Percentiles rank a stretch among this genome's conserved stretches.
Conservation (phyloP, 495 filamentous ascomycete genomes). For the Endocarpon pusillum region DNA sequence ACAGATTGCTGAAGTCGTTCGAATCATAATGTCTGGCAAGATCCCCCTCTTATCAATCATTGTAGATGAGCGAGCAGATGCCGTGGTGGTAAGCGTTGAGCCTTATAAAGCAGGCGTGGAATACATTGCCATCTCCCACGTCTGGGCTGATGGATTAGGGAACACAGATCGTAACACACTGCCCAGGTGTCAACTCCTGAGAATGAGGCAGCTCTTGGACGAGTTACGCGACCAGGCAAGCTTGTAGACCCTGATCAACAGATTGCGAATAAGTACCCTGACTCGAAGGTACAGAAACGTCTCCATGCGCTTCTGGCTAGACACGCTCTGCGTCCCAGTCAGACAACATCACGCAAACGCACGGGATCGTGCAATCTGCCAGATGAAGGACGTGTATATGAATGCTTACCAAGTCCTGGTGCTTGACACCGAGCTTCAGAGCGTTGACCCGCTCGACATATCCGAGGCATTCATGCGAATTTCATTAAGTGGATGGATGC, state of each 20-base stretch:
- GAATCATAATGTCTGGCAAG: not conserved
- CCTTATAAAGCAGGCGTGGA: not conserved
- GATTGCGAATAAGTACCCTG: not conserved
- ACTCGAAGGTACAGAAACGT: not conserved
- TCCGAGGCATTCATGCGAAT: not conserved
- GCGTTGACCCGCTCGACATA: not conserved
- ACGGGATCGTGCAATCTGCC: not conserved
- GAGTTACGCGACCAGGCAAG: constrained; percentile 1
- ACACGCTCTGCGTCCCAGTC: not conserved
- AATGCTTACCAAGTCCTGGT: not conserved
- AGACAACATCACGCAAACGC: not conserved
- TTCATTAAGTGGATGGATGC: not conserved
- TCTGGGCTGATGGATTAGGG: constrained; percentile 10
- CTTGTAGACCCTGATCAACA: not conserved
- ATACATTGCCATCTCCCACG: constrained; percentile 9
- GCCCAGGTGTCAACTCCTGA: constrained; percentile 6
- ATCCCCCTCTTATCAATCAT: not conserved
- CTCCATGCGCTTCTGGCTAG: not conserved
- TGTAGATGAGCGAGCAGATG: not conserved
- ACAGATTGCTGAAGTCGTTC: not conserved
- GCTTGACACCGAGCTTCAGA: not conserved
- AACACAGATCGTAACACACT: constrained; percentile 5
- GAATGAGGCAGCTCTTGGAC: not conserved
- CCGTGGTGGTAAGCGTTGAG: not conserved
- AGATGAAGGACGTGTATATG: not conserved